Conservation (phyloP, 495 filamentous ascomycete species). For the Rhypophila decipiens region DNA sequence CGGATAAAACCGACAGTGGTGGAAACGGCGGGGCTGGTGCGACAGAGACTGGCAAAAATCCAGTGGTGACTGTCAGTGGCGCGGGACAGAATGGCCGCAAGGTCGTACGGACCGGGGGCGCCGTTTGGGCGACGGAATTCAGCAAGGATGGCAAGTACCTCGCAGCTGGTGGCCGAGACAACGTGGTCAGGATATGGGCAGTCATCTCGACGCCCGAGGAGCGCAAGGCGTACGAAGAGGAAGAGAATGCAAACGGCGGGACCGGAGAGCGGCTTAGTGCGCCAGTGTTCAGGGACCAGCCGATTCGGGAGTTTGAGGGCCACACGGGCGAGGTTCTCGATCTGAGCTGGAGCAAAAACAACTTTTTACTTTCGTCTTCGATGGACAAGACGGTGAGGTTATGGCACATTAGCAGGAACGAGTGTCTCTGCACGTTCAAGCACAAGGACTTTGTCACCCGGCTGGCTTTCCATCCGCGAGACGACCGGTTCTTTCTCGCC, state of each 20-base stretch:
- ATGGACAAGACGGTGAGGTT: slow-evolving; percentile 98
- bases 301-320: slow-evolving; percentile 71
- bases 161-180: slow-evolving; percentile 83
- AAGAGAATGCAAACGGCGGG: slow-evolving; percentile 55
- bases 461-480: slow-evolving; percentile 87
- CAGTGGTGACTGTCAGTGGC: slow-evolving; percentile 30
- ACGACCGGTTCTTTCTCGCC: slow-evolving; percentile 95
- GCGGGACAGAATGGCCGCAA: slow-evolving; percentile 31
- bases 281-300: slow-evolving; percentile 80
- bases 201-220: slow-evolving; percentile 81
- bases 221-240: slow-evolving; percentile 60
- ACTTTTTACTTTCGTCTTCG: slow-evolving; percentile 91
- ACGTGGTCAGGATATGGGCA: slow-evolving; percentile 81
- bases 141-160: slow-evolving; percentile 90
- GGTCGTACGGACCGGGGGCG: slow-evolving; percentile 38
- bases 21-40: background rate
- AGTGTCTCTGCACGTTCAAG: slow-evolving; percentile 93
- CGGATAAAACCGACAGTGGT: slow-evolving; percentile 1
- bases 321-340: slow-evolving; percentile 86
- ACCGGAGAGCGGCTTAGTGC: slow-evolving; percentile 64
- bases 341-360: slow-evolving; percentile 98
- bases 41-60: slow-evolving; percentile 17
- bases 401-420: slow-evolving; percentile 81
- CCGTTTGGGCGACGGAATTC: slow-evolving; percentile 89
- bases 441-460: slow-evolving; percentile 95